Evolutionary conservation across 176 grass and related monocot species (phyloP), one percentile per base, ranked within the genome.

Genomic region (Miscanthus lutarioriparius): DNA sequence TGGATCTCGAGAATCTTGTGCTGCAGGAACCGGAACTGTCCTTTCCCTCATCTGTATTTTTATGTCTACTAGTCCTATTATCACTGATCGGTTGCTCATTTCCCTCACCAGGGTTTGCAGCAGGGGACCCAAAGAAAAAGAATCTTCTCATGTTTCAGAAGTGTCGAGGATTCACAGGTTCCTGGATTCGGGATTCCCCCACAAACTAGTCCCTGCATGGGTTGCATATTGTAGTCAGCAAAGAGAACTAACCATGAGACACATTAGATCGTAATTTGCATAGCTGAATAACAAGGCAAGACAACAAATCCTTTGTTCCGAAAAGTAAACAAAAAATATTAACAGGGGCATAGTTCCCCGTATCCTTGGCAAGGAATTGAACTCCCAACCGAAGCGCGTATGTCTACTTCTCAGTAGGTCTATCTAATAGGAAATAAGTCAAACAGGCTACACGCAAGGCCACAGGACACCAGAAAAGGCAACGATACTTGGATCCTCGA

Each of bases 51-150:
- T 66, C 49, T 70, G 80, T 4, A 32, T 71, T 85, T 35, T 1
- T 76, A 12, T 40, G 67, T 71, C 20, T 75, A 13, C 33, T 69
- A 15, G 13, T 53, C 30, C 35, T 64, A 33, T 0, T 38, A 43
- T 81, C 64, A 9, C 40, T 25, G 28, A 9, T 20, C 10, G 71
- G 64, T 3, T 78, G 63, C 65, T 32, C 32, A 14, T 7, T 32
- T 5, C 41, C 87, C 30, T 19, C 80, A 20, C 5, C 32, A 37
- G 66, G 0, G 20, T 76, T 76, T 3, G 76, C 3, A 15, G 78
- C 16, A 14, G 87, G 40, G 30, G 88, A 87, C 10, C 88, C 88
- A 12, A 86, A 86, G 78, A 86, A 89, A 17, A 89, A 82, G 78
- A 89, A 89, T 3, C 78, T 71, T 44, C 65, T 82, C 88, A 86